Conservation (phyloP, 129 eudicot species). For the Lonicera japonica region DNA sequence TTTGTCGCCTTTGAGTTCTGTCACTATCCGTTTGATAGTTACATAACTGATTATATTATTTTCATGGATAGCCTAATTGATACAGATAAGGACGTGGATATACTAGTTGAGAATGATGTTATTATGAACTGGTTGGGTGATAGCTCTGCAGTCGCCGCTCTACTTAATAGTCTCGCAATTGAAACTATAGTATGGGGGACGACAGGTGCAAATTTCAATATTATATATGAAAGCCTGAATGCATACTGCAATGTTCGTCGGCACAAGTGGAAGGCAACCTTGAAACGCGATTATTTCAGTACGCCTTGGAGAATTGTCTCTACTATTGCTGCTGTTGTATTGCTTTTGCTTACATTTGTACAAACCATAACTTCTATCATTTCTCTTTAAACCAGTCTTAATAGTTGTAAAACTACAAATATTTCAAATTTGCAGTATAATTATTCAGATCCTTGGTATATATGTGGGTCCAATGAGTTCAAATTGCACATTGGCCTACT, state of each 20-base stretch:
- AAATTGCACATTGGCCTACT: too few species aligned
- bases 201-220: slow-evolving; percentile 2
- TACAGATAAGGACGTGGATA: slow-evolving; percentile 12
- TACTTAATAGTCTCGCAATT: slow-evolving; percentile 3
- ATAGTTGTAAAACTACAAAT: too few species aligned
- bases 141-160: slow-evolving; percentile 5
- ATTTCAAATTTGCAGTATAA: slow-evolving; percentile 11
- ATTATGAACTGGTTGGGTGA: slow-evolving; percentile 11
- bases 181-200: neutral
- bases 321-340: slow-evolving; percentile 7
- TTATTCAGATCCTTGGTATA: too few species aligned
- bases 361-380: slow-evolving; percentile 5
- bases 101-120: slow-evolving; percentile 15
- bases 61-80: slow-evolving; percentile 20
- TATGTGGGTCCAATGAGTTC: too few species aligned
- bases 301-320: slow-evolving; percentile 14
- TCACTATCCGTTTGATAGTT: slow-evolving; percentile 11
- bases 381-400: neutral
- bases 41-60: slow-evolving; percentile 11
- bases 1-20: slow-evolving; percentile 13
- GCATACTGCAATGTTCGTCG: slow-evolving; percentile 4
- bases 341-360: slow-evolving; percentile 15
- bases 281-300: slow-evolving; percentile 16
- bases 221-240: slow-evolving; percentile 9
- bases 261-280: slow-evolving; percentile 14